Evolutionary conservation across 2,329 filamentous ascomycete genomes (phyloP), one percentile per base, ranked within the genome.

Genomic region (Fusarium sp.): DNA sequence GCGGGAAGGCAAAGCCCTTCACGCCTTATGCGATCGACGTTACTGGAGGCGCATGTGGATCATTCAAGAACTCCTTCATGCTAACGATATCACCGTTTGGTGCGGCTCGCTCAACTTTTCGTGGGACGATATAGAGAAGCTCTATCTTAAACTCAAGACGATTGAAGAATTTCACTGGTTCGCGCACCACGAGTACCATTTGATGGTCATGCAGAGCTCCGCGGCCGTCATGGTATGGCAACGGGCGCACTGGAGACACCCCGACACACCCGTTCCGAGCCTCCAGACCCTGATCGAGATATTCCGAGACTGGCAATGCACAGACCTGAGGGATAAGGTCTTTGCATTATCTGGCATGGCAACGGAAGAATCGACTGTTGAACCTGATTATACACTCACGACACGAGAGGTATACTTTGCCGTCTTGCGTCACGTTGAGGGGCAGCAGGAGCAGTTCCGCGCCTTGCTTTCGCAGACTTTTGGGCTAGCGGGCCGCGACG

Each of bases 211-310:
- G n/a, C 41, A 24, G n/a, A 42, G 41, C 41, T 42, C 41, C n/a
- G n/a, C 41, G 17, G 22, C n/a, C 3, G 22, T 42, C 22, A 42
- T 42, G 41, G 9, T 42, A 17, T 42, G 9, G 41, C 41, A 42
- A 14, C 14, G 41, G 0, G 22, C 41, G 0, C 41, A n/a, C 0
- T n/a, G 22, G 41, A 42, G 41, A 24, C 41, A 42, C 0, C 41
- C 41, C 9, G 14, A 42, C 9, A 42, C 22, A 6, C 41, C 41
- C 5, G n/a, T 42, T 8, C 39, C 41, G 1, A 17, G 14, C 6
- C 41, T 24, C 9, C 41, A 42, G n/a, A 42, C 41, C 0, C n/a
- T 42, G 9, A 24, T 42, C 6, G 41, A 42, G 4, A 42, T 42
- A 14, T 42, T 42, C 22, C 9, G 41, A 24, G 22, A 24, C 41